A percentile compares a stretch with the other conserved stretches of the same genome.
Conservation (phyloP, 176 grass and related monocot genomes). For the Ensete ventricosum region DNA sequence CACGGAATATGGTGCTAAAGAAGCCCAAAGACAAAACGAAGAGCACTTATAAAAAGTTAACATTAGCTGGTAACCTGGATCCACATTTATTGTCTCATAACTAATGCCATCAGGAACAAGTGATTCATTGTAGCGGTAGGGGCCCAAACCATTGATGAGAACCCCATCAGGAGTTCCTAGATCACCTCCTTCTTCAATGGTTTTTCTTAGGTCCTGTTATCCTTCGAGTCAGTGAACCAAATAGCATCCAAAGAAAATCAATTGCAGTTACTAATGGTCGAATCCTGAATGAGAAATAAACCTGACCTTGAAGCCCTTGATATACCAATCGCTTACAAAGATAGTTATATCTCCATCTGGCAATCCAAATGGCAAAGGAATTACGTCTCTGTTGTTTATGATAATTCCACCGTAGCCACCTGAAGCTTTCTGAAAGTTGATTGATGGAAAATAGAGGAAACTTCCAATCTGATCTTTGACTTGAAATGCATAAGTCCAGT, state of each 20-base stretch:
- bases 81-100: slow-evolving; percentile 72
- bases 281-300: background rate
- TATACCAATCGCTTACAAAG: slow-evolving; percentile 73
- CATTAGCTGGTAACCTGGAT: slow-evolving; percentile 38
- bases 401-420: slow-evolving; percentile 65
- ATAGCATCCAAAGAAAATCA: slow-evolving; percentile 3
- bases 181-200: slow-evolving; percentile 37
- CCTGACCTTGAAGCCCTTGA: slow-evolving; percentile 37
- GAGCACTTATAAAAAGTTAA: background rate
- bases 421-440: slow-evolving; percentile 41
- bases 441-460: slow-evolving; percentile 67
- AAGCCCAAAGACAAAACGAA: background rate
- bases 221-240: slow-evolving; percentile 1
- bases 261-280: background rate
- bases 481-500: slow-evolving; percentile 90
- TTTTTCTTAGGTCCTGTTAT: slow-evolving; percentile 45
- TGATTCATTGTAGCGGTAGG: slow-evolving; percentile 61
- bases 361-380: slow-evolving; percentile 66
- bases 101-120: slow-evolving; percentile 44
- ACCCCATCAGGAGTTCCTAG: slow-evolving; percentile 57
- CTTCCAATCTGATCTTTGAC: slow-evolving; percentile 81
- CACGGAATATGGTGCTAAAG: background rate
- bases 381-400: slow-evolving; percentile 80
- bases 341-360: slow-evolving; percentile 83
- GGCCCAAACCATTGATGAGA: slow-evolving; percentile 69